A percentile compares a stretch with the other conserved stretches of the same genome.
Conservation (phyloP, 2,329 filamentous ascomycete species). For the Didymosphaeria variabile region DNA sequence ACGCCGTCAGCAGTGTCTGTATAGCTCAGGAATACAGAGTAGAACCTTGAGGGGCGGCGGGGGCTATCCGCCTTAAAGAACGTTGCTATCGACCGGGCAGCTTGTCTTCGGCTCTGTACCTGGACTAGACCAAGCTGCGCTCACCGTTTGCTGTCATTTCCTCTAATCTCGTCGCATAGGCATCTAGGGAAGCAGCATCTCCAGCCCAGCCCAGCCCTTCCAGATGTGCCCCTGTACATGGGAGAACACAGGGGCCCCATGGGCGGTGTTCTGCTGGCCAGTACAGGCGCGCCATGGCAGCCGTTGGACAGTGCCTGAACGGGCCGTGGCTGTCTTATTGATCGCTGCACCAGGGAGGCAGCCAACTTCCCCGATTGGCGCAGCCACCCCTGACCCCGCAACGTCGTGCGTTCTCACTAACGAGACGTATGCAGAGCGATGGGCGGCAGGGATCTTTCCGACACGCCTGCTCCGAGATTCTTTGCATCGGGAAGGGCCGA, state of each 20-base stretch:
- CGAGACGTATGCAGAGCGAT: slow-evolving; percentile 1
- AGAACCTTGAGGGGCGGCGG: slow-evolving; percentile 7
- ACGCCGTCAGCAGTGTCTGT: background rate
- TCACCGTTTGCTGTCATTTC: slow-evolving; percentile 8
- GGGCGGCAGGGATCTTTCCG: background rate
- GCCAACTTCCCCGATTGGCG: slow-evolving; percentile 10
- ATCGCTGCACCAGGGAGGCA: background rate
- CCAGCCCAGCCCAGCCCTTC: background rate
- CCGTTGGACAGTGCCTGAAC: slow-evolving; percentile 13
- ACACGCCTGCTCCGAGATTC: background rate
- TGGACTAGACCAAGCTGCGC: background rate
- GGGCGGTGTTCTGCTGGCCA: background rate
- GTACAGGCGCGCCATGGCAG: background rate
- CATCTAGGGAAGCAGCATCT: background rate
- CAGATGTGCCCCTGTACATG: background rate
- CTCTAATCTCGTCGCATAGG: slow-evolving; percentile 3
- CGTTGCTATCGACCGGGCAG: slow-evolving; percentile 10
- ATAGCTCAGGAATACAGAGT: background rate
- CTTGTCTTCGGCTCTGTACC: background rate
- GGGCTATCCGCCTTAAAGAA: slow-evolving; percentile 12
- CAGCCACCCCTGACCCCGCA: background rate
- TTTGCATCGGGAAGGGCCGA: background rate
- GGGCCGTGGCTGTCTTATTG: background rate
- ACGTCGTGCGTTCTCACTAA: background rate
- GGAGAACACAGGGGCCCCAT: background rate